A percentile compares a stretch with the other conserved stretches of the same genome.
These are phyloP conservation scores for Datisca glomerata DNA, from an alignment of 306 rosid genomes.

Conservation along the genomic window DNA sequence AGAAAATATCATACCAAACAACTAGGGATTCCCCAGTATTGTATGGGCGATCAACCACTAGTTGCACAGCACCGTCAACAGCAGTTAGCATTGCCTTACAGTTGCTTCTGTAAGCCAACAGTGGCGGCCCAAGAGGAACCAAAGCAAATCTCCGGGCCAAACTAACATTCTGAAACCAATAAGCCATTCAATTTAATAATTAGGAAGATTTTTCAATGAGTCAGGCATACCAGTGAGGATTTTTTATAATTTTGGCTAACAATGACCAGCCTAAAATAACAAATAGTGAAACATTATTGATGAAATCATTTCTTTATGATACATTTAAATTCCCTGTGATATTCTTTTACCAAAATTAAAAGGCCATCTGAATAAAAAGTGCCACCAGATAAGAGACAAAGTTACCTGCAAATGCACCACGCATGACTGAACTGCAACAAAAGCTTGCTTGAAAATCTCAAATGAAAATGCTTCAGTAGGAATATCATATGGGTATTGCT, in stretches of 20 bases:
- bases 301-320: neutral
- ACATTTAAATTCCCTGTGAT: neutral
- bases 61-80: conserved; percentile 63
- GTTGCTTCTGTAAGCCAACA: conserved; percentile 74
- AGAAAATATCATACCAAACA: conserved; percentile 53
- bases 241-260: no score
- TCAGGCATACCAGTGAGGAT: neutral
- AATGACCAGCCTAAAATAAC: no score
- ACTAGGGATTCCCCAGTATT: conserved; percentile 81
- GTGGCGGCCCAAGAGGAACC: conserved; percentile 97
- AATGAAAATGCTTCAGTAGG: conserved; percentile 98
- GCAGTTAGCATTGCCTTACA: conserved; percentile 89
- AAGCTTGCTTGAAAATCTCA: conserved; percentile 96
- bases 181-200: conserved; percentile 1
- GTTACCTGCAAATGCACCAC: conserved; percentile 95
- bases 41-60: conserved; percentile 77
- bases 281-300: no score
- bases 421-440: conserved; percentile 95
- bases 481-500: conserved; percentile 97
- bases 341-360: neutral
- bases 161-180: conserved; percentile 73
- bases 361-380: neutral
- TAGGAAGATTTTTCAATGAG: conserved; percentile 2
- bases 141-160: conserved; percentile 95
- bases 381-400: conserved; percentile 1